Percentiles rank a stretch among this genome's conserved stretches.
Conservation (phyloP, 2,329 filamentous ascomycete species). For the Seiridium unicorne region DNA sequence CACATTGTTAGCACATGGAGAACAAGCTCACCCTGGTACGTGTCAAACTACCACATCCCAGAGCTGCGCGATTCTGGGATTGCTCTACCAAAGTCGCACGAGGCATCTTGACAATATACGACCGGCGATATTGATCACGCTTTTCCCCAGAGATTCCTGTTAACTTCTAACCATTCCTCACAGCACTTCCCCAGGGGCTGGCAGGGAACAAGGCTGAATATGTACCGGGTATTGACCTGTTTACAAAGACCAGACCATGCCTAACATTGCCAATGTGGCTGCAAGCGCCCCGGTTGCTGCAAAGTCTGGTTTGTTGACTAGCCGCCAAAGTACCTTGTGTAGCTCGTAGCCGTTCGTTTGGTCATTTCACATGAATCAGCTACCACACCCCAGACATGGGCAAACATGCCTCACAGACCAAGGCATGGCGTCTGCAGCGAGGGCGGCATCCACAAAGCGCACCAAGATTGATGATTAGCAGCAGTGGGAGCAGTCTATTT, state of each 20-base stretch:
- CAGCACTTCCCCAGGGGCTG: too few relatives aligned
- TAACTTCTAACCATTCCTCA: too few relatives aligned
- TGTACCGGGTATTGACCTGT: background rate
- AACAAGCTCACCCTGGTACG: background rate
- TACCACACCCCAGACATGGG: background rate
- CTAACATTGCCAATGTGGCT: too few relatives aligned
- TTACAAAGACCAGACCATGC: too few relatives aligned
- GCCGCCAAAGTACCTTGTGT: background rate
- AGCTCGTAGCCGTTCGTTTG: background rate
- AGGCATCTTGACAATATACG: too few relatives aligned
- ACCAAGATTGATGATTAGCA: background rate
- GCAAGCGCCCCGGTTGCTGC: background rate
- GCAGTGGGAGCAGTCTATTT: background rate
- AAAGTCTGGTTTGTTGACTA: background rate
- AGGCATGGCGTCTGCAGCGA: background rate
- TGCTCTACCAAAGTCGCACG: too few relatives aligned
- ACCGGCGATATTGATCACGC: too few relatives aligned
- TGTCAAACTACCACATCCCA: too few relatives aligned
- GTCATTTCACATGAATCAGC: constrained; percentile 3
- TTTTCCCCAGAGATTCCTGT: too few relatives aligned
- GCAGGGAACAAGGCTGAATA: background rate
- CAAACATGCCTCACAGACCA: background rate
- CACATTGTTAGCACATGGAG: background rate
- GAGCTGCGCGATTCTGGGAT: too few relatives aligned
- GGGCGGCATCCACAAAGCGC: background rate